Percentiles rank a stretch among this genome's conserved stretches.
Conservation (phyloP, 2,329 filamentous ascomycete species). For the Teratosphaeriaceae sp. region DNA sequence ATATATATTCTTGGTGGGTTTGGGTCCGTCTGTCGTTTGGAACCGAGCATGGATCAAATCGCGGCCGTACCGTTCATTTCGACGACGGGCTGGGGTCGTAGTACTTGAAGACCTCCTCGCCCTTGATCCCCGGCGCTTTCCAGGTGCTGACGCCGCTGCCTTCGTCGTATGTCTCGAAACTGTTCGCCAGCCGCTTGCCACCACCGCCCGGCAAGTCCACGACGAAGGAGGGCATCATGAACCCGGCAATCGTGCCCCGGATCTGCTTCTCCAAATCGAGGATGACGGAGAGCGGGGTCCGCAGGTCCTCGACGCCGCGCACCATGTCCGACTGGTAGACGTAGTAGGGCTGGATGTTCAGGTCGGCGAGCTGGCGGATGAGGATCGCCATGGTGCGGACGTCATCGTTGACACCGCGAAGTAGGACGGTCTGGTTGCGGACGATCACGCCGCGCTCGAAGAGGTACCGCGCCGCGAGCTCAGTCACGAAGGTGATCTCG, state of each 20-base stretch:
- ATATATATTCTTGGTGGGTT: not conserved
- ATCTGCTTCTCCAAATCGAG: constrained; percentile 52
- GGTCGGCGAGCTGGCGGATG: constrained; percentile 49
- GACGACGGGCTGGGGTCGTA: too few species aligned
- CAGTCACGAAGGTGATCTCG: constrained; percentile 56
- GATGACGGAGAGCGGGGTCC: constrained; percentile 54
- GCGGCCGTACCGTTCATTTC: too few species aligned
- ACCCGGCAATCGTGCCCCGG: constrained; percentile 55
- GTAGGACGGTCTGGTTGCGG: constrained; percentile 54
- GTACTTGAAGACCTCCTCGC: constrained; percentile 47
- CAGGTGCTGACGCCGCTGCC: constrained; percentile 49
- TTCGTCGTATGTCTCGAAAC: constrained; percentile 48
- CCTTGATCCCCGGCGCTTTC: constrained; percentile 48
- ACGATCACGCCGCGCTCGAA: constrained; percentile 48
- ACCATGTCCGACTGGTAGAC: constrained; percentile 62
- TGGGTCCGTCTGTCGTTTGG: not conserved
- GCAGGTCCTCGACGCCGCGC: constrained; percentile 53
- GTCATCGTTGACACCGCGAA: constrained; percentile 54
- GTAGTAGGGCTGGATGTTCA: constrained; percentile 57
- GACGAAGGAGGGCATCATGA: constrained; percentile 56
- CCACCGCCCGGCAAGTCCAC: constrained; percentile 58
- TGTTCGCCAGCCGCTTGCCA: constrained; percentile 54
- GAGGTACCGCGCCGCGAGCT: constrained; percentile 45
- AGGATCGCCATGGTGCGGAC: constrained; percentile 47
- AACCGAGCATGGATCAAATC: too few species aligned